phyloP scores from a whole-genome alignment of 257 asterid genomes.

The Solanum etuberosum region DNA sequence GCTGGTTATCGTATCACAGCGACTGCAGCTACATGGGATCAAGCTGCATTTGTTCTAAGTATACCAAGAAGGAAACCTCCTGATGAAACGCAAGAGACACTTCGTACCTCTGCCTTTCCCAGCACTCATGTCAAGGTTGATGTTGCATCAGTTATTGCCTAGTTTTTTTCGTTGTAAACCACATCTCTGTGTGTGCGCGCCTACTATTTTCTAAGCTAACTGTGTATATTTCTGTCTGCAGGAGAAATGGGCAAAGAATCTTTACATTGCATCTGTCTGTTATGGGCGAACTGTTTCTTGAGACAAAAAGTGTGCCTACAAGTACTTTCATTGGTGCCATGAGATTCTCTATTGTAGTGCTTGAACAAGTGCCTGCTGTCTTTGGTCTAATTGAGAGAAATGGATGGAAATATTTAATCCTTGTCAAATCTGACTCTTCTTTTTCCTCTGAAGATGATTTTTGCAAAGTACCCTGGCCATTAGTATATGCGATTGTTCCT shows the following conservation, averaged over 20 bases:
- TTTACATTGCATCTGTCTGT: slow-evolving; percentile 29
- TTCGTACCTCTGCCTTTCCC: slow-evolving; percentile 55
- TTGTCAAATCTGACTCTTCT: background rate
- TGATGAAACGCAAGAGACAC: slow-evolving; percentile 54
- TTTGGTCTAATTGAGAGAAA: background rate
- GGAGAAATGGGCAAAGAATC: slow-evolving; percentile 38
- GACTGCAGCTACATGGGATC: slow-evolving; percentile 58
- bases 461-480: background rate
- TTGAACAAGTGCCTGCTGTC: background rate
- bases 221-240: slow-evolving; percentile 8
- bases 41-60: slow-evolving; percentile 60
- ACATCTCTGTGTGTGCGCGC: background rate
- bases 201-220: background rate
- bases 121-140: slow-evolving; percentile 46
- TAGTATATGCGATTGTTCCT: background rate
- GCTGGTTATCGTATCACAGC: slow-evolving; percentile 62
- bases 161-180: background rate
- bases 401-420: background rate
- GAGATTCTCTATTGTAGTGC: background rate
- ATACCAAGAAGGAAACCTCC: slow-evolving; percentile 38
- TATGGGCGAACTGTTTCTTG: slow-evolving; percentile 32
- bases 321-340: background rate
- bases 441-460: background rate
- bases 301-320: background rate
- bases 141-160: background rate